Evolutionary conservation across 1,284 basidiomycete species (phyloP).

Genomic region (Porogramme epimiltina): DNA sequence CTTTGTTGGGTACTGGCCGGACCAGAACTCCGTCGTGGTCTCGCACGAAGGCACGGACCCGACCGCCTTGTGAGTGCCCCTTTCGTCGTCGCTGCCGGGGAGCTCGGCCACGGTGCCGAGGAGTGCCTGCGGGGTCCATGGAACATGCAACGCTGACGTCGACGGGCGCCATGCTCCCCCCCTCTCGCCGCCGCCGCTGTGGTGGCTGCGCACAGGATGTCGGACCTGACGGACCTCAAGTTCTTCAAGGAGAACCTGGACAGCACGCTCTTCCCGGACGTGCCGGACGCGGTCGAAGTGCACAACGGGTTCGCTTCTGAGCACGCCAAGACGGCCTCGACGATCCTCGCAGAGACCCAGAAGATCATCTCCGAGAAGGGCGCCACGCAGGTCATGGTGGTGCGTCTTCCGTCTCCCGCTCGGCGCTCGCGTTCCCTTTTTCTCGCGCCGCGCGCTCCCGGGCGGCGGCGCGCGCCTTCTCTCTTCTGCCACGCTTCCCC

Average conservation of each 20-base stretch:
- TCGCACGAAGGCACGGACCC: conserved; percentile 56
- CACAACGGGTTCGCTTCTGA: conserved; percentile 52
- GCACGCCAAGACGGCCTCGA: conserved; percentile 42
- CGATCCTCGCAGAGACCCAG: conserved; percentile 41
- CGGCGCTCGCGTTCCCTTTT: background rate
- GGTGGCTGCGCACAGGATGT: conserved; percentile 38
- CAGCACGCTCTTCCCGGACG: conserved; percentile 49
- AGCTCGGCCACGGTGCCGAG: background rate
- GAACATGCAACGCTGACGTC: background rate
- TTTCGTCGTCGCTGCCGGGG: background rate
- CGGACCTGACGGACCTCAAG: conserved; percentile 50
- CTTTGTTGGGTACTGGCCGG: conserved; percentile 50
- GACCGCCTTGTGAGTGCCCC: conserved; percentile 38
- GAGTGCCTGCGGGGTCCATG: background rate
- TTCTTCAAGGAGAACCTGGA: conserved; percentile 37
- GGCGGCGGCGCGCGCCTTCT: no score
- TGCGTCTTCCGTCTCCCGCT: conserved; percentile 17
- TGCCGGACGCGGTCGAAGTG: conserved; percentile 39
- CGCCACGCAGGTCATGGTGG: conserved; percentile 39
- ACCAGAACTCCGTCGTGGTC: conserved; percentile 48
- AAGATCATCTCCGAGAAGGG: conserved; percentile 34
- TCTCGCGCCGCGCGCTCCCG: background rate
- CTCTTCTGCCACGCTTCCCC: no score
- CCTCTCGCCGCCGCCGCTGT: background rate
- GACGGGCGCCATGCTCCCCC: background rate